A percentile compares a stretch with the other conserved stretches of the same genome.
Conservation (phyloP, 2,329 filamentous ascomycete species). For the Epichloe elymi region DNA sequence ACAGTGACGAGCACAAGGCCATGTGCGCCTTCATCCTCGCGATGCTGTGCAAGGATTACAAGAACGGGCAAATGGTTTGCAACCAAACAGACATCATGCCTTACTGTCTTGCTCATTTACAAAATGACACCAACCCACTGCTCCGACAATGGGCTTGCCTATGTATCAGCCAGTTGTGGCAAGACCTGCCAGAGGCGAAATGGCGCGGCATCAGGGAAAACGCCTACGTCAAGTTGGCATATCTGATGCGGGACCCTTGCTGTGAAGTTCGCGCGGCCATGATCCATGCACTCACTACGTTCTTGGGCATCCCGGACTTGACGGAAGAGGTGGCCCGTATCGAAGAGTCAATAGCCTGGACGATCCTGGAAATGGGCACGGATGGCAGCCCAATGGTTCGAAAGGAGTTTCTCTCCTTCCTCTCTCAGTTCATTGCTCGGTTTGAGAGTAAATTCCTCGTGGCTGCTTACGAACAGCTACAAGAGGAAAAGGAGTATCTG, state of each 20-base stretch:
- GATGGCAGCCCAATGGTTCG: conserved; percentile 92
- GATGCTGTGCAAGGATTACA: conserved; percentile 93
- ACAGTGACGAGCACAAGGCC: conserved; percentile 86
- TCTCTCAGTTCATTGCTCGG: conserved; percentile 79
- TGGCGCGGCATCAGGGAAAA: conserved; percentile 92
- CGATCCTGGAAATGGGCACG: conserved; percentile 79
- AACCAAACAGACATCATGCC: conserved; percentile 83
- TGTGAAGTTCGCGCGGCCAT: conserved; percentile 90
- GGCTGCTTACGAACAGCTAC: conserved; percentile 77
- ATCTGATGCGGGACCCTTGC: conserved; percentile 70
- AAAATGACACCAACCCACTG: conserved; percentile 75
- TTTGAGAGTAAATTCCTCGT: conserved; percentile 91
- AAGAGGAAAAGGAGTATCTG: conserved; percentile 66
- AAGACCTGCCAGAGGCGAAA: conserved; percentile 81
- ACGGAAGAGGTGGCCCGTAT: conserved; percentile 84
- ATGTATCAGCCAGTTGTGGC: conserved; percentile 90
- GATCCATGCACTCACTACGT: conserved; percentile 85
- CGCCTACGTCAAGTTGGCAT: conserved; percentile 69
- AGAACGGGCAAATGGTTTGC: conserved; percentile 82
- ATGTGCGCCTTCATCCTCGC: conserved; percentile 98
- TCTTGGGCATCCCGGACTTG: conserved; percentile 83
- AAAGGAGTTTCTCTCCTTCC: conserved; percentile 84
- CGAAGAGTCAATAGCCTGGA: conserved; percentile 82
- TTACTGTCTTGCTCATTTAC: conserved; percentile 71
- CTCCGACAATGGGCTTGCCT: conserved; percentile 92